phyloP scores from a whole-genome alignment of 805 yeast species.

The Kodamaea neixiangensis region DNA sequence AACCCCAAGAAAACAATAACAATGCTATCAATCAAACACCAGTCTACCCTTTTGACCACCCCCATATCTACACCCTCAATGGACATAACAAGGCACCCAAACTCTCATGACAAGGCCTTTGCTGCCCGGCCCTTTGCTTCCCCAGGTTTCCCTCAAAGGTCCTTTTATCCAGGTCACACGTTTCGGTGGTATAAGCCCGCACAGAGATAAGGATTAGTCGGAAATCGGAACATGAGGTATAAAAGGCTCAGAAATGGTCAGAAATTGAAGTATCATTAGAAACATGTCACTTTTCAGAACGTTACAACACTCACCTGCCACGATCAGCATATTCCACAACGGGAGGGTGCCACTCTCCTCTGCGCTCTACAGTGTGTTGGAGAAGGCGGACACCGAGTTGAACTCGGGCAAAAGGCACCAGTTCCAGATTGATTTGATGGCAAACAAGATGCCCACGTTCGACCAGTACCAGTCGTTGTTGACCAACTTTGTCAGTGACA shows the following conservation, averaged over 20 bases:
- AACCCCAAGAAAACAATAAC: too few relatives aligned
- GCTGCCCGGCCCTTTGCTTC: too few relatives aligned
- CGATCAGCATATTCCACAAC: conserved; percentile 44
- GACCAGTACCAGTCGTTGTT: conserved; percentile 38
- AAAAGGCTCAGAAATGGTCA: neutral
- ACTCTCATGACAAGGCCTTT: too few relatives aligned
- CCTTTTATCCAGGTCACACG: neutral
- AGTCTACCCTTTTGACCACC: too few relatives aligned
- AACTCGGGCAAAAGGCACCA: conserved; percentile 29
- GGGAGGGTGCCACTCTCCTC: conserved; percentile 34
- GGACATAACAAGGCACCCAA: too few relatives aligned
- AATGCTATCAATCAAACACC: too few relatives aligned
- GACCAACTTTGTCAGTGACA: conserved; percentile 28
- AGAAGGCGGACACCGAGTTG: conserved; percentile 30
- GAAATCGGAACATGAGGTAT: too few relatives aligned
- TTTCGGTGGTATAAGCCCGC: neutral
- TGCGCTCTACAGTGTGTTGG: conserved; percentile 31
- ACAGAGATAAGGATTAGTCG: neutral
- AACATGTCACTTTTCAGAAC: conserved; percentile 44
- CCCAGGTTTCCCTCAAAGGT: too few relatives aligned
- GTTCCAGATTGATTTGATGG: conserved; percentile 39
- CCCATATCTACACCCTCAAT: too few relatives aligned
- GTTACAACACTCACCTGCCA: conserved; percentile 43
- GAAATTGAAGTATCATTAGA: neutral
- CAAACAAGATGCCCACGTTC: conserved; percentile 43